phyloP scores from a whole-genome alignment of 2,329 filamentous ascomycete genomes.

The Stagonosporopsis tanaceti region DNA sequence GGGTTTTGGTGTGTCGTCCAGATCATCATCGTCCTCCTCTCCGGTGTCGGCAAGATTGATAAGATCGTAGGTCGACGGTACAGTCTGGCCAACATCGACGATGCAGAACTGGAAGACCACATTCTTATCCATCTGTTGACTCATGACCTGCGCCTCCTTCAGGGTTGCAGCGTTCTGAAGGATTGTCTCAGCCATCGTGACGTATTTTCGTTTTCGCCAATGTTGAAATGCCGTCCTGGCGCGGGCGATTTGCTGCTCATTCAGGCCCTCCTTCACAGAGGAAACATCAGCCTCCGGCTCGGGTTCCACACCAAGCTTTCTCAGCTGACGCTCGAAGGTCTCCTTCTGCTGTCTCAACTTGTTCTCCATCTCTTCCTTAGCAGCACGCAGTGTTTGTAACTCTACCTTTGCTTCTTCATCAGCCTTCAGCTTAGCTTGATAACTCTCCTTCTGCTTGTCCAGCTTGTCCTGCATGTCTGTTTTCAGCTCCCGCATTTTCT shows the following conservation, averaged over 20 bases:
- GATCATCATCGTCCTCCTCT: slow-evolving; percentile 84
- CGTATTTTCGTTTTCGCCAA: slow-evolving; percentile 86
- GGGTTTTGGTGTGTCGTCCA: slow-evolving; percentile 84
- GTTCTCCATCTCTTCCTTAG: slow-evolving; percentile 89
- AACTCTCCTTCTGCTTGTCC: slow-evolving; percentile 85
- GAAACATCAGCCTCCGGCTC: slow-evolving; percentile 54
- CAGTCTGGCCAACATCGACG: slow-evolving; percentile 84
- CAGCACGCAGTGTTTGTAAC: slow-evolving; percentile 77
- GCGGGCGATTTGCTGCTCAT: slow-evolving; percentile 72
- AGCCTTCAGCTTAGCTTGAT: slow-evolving; percentile 76
- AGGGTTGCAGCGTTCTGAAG: slow-evolving; percentile 85
- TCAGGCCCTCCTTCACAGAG: slow-evolving; percentile 54
- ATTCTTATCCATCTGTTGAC: slow-evolving; percentile 90
- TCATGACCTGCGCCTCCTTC: slow-evolving; percentile 98
- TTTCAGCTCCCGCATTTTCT: slow-evolving; percentile 74
- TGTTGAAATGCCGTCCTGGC: slow-evolving; percentile 72
- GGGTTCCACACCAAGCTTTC: slow-evolving; percentile 66
- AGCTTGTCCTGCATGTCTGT: slow-evolving; percentile 86
- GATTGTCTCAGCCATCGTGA: slow-evolving; percentile 91
- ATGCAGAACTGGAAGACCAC: slow-evolving; percentile 96
- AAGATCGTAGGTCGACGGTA: slow-evolving; percentile 95
- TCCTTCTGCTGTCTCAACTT: slow-evolving; percentile 84
- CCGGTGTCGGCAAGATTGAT: slow-evolving; percentile 88
- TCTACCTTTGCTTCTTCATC: slow-evolving; percentile 79
- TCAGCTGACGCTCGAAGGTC: slow-evolving; percentile 83